phyloP scores from a whole-genome alignment of 2,329 filamentous ascomycete species.

The Cladosporium colombiae region DNA sequence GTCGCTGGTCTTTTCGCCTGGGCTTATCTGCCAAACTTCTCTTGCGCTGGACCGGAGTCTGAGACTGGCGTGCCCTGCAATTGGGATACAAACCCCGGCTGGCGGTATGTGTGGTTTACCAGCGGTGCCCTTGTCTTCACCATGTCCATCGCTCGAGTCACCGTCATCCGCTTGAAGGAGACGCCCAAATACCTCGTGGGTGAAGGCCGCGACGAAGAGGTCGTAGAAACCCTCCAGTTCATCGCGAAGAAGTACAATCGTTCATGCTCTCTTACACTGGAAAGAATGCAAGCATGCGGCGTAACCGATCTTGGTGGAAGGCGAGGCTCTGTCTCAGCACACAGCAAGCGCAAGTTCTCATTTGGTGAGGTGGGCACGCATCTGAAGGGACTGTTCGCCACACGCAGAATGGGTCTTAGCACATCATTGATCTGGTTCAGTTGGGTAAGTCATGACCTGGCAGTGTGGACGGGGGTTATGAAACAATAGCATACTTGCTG shows the following conservation, averaged over 20 bases:
- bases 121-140: slow-evolving; percentile 56
- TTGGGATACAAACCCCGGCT: slow-evolving; percentile 55
- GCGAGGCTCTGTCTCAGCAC: slow-evolving; percentile 28
- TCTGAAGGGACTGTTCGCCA: slow-evolving; percentile 65
- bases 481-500: neutral
- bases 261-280: slow-evolving; percentile 54
- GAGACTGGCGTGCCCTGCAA: slow-evolving; percentile 48
- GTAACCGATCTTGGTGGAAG: slow-evolving; percentile 23
- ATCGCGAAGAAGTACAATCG: slow-evolving; percentile 57
- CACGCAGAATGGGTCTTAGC: slow-evolving; percentile 59
- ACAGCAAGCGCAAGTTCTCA: slow-evolving; percentile 40
- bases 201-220: slow-evolving; percentile 55
- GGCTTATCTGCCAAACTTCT: slow-evolving; percentile 54
- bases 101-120: slow-evolving; percentile 59
- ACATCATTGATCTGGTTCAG: slow-evolving; percentile 68
- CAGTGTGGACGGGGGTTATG: neutral
- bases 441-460: slow-evolving; percentile 49
- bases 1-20: slow-evolving; percentile 57
- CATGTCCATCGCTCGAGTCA: slow-evolving; percentile 55
- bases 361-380: slow-evolving; percentile 52
- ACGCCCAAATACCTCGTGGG: slow-evolving; percentile 59
- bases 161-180: slow-evolving; percentile 55
- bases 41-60: slow-evolving; percentile 40
- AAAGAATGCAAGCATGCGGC: slow-evolving; percentile 51
- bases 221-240: slow-evolving; percentile 50